Evolutionary conservation across 257 asterid species (phyloP).

Genomic region (Catharanthus roseus): DNA sequence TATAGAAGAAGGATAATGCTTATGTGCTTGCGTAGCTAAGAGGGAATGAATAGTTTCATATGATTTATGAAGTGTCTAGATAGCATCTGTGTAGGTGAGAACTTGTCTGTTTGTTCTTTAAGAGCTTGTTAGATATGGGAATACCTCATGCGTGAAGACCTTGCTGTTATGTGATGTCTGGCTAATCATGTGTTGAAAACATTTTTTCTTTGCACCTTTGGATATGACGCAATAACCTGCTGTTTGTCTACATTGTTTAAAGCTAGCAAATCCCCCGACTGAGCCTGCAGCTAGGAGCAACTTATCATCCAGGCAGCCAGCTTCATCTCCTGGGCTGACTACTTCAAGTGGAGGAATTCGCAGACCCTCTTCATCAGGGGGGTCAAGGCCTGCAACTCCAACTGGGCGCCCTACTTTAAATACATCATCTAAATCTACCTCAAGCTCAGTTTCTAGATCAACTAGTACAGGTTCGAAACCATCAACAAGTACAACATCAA

Average conservation of each 20-base stretch:
- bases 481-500: slow-evolving; percentile 22
- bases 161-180: neutral
- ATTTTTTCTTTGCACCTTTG: slow-evolving; percentile 10
- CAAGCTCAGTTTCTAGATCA: slow-evolving; percentile 40
- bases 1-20: neutral
- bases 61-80: neutral
- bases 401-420: slow-evolving; percentile 72
- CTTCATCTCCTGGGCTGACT: slow-evolving; percentile 59
- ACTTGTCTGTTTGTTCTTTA: neutral
- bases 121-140: neutral
- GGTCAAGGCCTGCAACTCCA: slow-evolving; percentile 89
- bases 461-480: slow-evolving; percentile 30
- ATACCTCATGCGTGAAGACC: neutral
- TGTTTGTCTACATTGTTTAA: slow-evolving; percentile 28
- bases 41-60: neutral
- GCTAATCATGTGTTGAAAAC: neutral
- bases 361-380: slow-evolving; percentile 88
- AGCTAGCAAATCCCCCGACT: slow-evolving; percentile 80
- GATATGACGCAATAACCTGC: slow-evolving; percentile 17
- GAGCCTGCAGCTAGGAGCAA: slow-evolving; percentile 65
- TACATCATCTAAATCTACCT: slow-evolving; percentile 46
- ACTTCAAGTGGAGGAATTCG: slow-evolving; percentile 65
- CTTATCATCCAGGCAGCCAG: slow-evolving; percentile 50
- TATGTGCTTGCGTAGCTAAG: neutral
- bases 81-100: neutral